Conservation (phyloP, 495 filamentous ascomycete species). For the Aspergillus ellipticus region DNA sequence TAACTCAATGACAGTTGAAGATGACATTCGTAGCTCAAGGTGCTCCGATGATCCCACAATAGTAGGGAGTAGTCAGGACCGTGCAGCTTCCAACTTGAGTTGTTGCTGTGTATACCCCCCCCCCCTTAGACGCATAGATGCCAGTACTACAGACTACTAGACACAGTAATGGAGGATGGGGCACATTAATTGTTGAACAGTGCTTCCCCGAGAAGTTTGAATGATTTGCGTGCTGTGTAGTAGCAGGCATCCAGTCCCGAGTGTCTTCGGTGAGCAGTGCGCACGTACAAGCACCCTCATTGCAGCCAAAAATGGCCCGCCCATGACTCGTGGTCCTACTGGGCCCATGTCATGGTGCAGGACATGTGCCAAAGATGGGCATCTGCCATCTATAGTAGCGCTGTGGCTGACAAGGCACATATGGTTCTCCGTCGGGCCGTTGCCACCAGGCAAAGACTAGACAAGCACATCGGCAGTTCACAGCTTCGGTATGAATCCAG, state of each 20-base stretch:
- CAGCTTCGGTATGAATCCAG: too few species aligned
- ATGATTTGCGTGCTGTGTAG: too few species aligned
- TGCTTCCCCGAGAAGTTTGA: too few species aligned
- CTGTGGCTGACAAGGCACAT: neutral
- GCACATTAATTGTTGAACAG: too few species aligned
- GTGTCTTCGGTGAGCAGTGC: too few species aligned
- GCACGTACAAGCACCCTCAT: neutral
- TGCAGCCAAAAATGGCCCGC: neutral
- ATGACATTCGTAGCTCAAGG: neutral
- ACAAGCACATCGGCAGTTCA: too few species aligned
- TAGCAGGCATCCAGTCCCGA: too few species aligned
- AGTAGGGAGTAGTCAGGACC: neutral
- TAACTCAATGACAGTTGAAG: neutral
- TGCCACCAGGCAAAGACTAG: neutral
- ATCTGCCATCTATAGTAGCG: too few species aligned
- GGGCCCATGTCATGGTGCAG: neutral
- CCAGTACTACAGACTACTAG: too few species aligned
- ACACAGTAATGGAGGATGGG: too few species aligned
- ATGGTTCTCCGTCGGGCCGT: neutral
- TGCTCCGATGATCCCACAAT: neutral
- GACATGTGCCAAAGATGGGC: too few species aligned
- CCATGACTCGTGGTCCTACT: neutral
- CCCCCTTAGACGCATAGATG: too few species aligned
- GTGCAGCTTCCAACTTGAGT: neutral
- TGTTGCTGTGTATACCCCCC: neutral